Evolutionary conservation across 768 basidiomycete species (phyloP).

Genomic region (Rickenella mellea): DNA sequence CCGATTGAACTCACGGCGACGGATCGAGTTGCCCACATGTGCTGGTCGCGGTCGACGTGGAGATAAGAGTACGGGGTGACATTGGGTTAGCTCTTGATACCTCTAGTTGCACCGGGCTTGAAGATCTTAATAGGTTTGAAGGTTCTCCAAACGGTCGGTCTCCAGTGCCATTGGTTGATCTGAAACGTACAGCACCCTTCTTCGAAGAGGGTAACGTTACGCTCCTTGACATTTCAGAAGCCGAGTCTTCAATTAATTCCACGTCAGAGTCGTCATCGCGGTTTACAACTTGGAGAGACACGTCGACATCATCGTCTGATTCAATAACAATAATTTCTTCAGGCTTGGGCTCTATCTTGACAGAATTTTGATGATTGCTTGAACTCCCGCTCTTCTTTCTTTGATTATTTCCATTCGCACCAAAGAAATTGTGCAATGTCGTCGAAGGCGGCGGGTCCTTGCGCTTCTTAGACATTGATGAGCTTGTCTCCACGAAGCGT

Average conservation of each 20-base stretch:
- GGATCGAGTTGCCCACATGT: no score
- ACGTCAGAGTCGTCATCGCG: background rate
- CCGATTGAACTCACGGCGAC: no score
- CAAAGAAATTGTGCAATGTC: conserved; percentile 41
- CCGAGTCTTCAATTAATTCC: background rate
- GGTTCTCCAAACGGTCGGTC: background rate
- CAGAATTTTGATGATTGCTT: background rate
- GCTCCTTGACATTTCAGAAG: background rate
- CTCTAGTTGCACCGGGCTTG: no score
- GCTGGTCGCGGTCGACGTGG: no score
- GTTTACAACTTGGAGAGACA: background rate
- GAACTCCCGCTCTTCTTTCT: background rate
- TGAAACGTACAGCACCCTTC: background rate
- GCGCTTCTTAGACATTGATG: conserved; percentile 23
- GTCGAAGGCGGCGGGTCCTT: conserved; percentile 19
- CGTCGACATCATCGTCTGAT: conserved; percentile 42
- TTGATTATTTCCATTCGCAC: conserved; percentile 8
- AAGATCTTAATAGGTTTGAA: no score
- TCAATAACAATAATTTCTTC: conserved; percentile 52
- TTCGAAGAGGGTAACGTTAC: background rate
- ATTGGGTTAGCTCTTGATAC: no score
- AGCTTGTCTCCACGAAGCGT: no score
- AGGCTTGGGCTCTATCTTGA: conserved; percentile 1
- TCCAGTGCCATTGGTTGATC: background rate
- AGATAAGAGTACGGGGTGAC: no score